Evolutionary conservation across 2,329 filamentous ascomycete genomes (phyloP).

Genomic region (Paraconiothyrium sp.): DNA sequence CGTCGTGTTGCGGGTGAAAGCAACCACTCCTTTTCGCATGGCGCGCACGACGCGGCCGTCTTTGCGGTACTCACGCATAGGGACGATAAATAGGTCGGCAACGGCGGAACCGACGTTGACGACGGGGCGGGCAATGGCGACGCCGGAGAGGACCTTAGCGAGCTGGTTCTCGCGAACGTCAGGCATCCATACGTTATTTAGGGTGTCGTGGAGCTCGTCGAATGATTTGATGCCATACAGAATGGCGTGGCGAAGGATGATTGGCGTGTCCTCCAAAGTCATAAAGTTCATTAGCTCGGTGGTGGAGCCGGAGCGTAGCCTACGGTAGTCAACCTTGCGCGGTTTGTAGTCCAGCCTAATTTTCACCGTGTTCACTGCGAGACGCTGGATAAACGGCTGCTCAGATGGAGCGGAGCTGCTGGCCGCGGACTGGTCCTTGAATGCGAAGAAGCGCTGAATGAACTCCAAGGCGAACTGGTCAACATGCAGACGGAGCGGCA

Average conservation of each 20-base stretch:
- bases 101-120: conserved; percentile 92
- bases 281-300: conserved; percentile 99
- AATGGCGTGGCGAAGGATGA: conserved; percentile 87
- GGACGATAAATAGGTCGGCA: conserved; percentile 85
- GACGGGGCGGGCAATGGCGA: conserved; percentile 88
- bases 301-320: conserved; percentile 89
- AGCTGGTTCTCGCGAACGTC: conserved; percentile 92
- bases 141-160: conserved; percentile 84
- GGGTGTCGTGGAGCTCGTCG: conserved; percentile 84
- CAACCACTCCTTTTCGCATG: conserved; percentile 86
- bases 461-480: conserved; percentile 98
- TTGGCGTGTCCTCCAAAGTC: conserved; percentile 85
- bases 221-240: conserved; percentile 93
- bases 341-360: conserved; percentile 97
- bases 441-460: conserved; percentile 96
- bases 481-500: conserved; percentile 90
- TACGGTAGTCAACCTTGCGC: conserved; percentile 95
- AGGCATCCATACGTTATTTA: conserved; percentile 97
- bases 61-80: conserved; percentile 90
- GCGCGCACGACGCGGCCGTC: conserved; percentile 92
- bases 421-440: conserved; percentile 79
- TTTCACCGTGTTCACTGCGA: conserved; percentile 84
- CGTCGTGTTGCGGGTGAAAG: conserved; percentile 92
- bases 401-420: conserved; percentile 69
- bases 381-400: conserved; percentile 85